Conservation (phyloP, 345 rosid species). For the Zanthoxylum bungeanum region DNA sequence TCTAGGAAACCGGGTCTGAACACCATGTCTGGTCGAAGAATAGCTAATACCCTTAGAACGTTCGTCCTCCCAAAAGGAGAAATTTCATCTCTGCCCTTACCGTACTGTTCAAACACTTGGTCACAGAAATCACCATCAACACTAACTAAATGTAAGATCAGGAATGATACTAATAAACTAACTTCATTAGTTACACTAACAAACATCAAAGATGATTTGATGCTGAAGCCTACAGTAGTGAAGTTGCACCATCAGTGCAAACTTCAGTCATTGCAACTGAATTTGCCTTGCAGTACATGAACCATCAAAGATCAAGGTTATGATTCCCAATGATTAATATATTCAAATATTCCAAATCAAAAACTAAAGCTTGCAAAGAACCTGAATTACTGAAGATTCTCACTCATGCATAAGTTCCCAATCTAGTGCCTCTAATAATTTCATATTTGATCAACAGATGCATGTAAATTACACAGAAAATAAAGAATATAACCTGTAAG, state of each 20-base stretch:
- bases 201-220: no score
- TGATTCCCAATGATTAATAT: not conserved
- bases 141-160: no score
- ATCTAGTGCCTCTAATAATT: constrained; percentile 95
- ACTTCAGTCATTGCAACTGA: constrained; percentile 29
- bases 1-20: no score
- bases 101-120: no score
- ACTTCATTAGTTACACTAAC: no score
- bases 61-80: no score
- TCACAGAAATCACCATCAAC: no score
- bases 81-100: no score
- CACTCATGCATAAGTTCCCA: constrained; percentile 98
- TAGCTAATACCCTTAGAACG: no score
- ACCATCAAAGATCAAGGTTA: constrained; percentile 1
- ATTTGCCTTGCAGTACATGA: constrained; percentile 29
- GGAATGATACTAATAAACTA: no score
- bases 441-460: constrained; percentile 25
- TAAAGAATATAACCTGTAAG: not conserved
- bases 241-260: constrained; percentile 30
- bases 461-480: constrained; percentile 4
- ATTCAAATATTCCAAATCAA: constrained; percentile 3
- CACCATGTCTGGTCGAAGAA: no score
- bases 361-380: constrained; percentile 22
- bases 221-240: no score
- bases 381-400: constrained; percentile 43